Base-by-base conservation (phyloP, 176 grass and related monocot genomes). In the Aegilops tauschii region DNA sequence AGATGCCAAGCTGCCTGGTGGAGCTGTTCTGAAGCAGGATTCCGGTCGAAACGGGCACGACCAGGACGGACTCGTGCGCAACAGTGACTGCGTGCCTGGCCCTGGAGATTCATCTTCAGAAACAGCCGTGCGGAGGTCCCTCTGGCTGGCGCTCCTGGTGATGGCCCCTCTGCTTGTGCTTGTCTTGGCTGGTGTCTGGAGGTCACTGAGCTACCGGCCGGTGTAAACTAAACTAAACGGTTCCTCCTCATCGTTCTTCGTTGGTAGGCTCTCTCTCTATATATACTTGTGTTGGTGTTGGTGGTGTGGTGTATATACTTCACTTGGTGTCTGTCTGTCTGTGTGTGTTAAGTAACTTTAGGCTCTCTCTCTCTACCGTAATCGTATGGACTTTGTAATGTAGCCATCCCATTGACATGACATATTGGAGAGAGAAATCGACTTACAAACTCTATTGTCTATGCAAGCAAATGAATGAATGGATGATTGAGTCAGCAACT, bases 101-200 rank as follows among this genome's bases (percentile, higher is more conserved):
- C 42, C 42, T 45, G 42, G 42, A 45, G 42, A 45, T 45, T 45
- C 42, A 45, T 45, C 3, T 45, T 45, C 42, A 45, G 10, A 42
- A 42, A 42, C 0, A 39, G 37, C 37, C 1, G 2, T 3, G 42
- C 42, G 42, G 11, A 45, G 42, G 11, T 27, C 61, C 30, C 21
- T 86, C 3, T 82, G 50, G 54, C 12, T 71, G 29, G 65, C 65
- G 25, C 16, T 86, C 3, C 6, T 64, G 16, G 29, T 64, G 78
- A 54, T 86, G 59, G 27, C 18, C 42, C 42, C 58, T 23, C 31
- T 84, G 42, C 42, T 45, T 45, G 42, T 45, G 69, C 71, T 90
- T 68, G 37, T 85, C 5, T 64, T 90, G 85, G 78, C 64, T 37
- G 71, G 71, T 27, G 8, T 82, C 30, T 86, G 83, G 83, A 77